A percentile compares a stretch with the other conserved stretches of the same genome.
Evolutionary conservation across 2,329 filamentous ascomycete species (phyloP).

Genomic region (Apiospora pterosperma): DNA sequence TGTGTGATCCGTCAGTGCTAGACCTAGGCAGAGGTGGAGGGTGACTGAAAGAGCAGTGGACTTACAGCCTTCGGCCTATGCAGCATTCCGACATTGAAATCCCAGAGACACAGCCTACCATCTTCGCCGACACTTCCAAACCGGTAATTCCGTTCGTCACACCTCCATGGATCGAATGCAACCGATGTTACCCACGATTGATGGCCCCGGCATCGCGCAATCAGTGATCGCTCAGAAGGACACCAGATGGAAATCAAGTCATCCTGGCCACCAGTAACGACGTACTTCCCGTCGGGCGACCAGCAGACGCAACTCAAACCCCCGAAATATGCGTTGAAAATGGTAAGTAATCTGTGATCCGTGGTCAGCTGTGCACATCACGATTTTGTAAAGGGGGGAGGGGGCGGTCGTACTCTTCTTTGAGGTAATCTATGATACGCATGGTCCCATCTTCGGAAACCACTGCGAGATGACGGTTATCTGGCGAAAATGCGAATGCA

Average conservation of each 20-base stretch:
- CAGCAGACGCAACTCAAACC: slow-evolving; percentile 91
- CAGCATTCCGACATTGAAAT: slow-evolving; percentile 96
- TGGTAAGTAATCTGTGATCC: slow-evolving; percentile 66
- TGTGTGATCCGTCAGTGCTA: slow-evolving; percentile 17
- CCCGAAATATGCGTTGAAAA: slow-evolving; percentile 91
- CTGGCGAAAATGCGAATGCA: slow-evolving; percentile 87
- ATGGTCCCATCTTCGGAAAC: slow-evolving; percentile 90
- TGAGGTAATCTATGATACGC: slow-evolving; percentile 85
- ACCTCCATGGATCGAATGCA: slow-evolving; percentile 95
- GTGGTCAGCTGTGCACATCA: background rate
- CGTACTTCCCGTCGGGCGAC: slow-evolving; percentile 95
- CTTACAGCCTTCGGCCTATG: slow-evolving; percentile 81
- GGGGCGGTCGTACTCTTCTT: slow-evolving; percentile 63
- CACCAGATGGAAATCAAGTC: slow-evolving; percentile 97
- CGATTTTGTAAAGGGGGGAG: too few species aligned
- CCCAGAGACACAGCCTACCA: slow-evolving; percentile 86
- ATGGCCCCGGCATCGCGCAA: slow-evolving; percentile 92
- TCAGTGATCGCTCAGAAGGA: slow-evolving; percentile 74
- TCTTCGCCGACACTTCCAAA: slow-evolving; percentile 97
- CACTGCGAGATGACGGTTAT: slow-evolving; percentile 80
- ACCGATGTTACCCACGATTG: slow-evolving; percentile 93
- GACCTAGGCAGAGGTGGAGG: background rate
- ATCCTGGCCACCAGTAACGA: slow-evolving; percentile 92
- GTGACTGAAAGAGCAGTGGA: slow-evolving; percentile 17
- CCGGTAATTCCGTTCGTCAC: slow-evolving; percentile 90